phyloP scores from a whole-genome alignment of 2,329 filamentous ascomycete species.

The Fusarium marasasianum region DNA sequence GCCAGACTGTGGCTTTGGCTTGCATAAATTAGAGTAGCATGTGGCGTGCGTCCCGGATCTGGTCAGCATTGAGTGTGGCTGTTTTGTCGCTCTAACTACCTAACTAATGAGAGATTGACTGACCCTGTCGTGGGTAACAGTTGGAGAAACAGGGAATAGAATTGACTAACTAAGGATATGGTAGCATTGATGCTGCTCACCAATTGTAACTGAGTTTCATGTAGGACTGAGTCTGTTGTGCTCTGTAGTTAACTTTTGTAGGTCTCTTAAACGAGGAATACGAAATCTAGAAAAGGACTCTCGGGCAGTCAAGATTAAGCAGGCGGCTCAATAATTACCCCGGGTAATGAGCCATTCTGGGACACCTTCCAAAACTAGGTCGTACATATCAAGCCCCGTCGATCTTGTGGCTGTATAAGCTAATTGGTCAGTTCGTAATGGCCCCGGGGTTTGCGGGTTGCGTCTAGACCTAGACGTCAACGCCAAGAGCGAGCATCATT shows the following conservation, averaged over 20 bases:
- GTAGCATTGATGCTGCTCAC: background rate
- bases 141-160: background rate
- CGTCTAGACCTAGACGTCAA: slow-evolving; percentile 3
- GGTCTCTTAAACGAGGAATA: slow-evolving; percentile 1
- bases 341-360: background rate
- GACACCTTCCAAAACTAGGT: background rate
- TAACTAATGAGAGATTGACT: background rate
- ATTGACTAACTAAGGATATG: background rate
- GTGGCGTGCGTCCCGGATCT: slow-evolving; percentile 5
- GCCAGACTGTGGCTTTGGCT: slow-evolving; percentile 25
- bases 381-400: background rate
- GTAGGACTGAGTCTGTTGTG: background rate
- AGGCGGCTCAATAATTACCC: slow-evolving; percentile 9
- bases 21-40: background rate
- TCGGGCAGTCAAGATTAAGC: slow-evolving; percentile 7
- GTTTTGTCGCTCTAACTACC: background rate
- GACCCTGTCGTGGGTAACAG: background rate
- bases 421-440: slow-evolving; percentile 32
- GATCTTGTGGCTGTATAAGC: slow-evolving; percentile 13
- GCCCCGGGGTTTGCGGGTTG: slow-evolving; percentile 15
- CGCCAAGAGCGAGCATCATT: slow-evolving; percentile 10
- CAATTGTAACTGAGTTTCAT: background rate
- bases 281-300: background rate
- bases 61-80: slow-evolving; percentile 6
- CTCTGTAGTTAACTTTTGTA: background rate